Conservation (phyloP, 75 land plant genomes). For the Azolla pinnata region DNA sequence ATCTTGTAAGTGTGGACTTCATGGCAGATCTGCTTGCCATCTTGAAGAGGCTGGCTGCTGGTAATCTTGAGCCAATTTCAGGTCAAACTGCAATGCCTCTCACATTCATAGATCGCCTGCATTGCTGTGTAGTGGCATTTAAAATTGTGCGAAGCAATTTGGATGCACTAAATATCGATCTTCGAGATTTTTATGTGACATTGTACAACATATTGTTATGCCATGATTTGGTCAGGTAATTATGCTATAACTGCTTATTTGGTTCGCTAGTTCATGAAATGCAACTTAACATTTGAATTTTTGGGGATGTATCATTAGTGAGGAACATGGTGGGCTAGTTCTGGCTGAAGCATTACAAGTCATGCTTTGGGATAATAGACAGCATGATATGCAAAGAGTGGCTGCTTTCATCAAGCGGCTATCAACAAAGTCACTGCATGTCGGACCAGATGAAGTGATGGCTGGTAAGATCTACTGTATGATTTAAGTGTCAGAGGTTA, state of each 20-base stretch:
- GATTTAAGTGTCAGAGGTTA: too few species aligned
- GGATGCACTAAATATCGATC: slow-evolving; percentile 90
- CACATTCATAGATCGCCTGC: slow-evolving; percentile 71
- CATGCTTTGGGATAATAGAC: slow-evolving; percentile 86
- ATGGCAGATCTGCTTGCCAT: slow-evolving; percentile 71
- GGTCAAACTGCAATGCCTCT: slow-evolving; percentile 15
- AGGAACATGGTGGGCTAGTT: slow-evolving; percentile 50
- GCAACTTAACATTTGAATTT: not conserved
- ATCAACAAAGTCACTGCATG: slow-evolving; percentile 64
- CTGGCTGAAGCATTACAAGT: slow-evolving; percentile 85
- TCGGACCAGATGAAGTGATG: slow-evolving; percentile 86
- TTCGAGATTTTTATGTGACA: slow-evolving; percentile 80
- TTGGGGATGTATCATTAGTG: slow-evolving; percentile 16
- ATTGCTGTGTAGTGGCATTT: slow-evolving; percentile 89
- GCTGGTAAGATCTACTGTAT: slow-evolving; percentile 58
- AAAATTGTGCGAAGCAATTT: slow-evolving; percentile 83
- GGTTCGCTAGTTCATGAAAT: not conserved
- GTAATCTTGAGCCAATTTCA: slow-evolving; percentile 7
- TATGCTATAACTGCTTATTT: not conserved
- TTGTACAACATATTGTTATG: slow-evolving; percentile 82
- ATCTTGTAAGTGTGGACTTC: slow-evolving; percentile 82
- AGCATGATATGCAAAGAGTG: slow-evolving; percentile 95
- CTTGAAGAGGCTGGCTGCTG: slow-evolving; percentile 61
- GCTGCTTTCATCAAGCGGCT: slow-evolving; percentile 93
- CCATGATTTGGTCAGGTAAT: slow-evolving; percentile 66